Evolutionary conservation across 2,329 filamentous ascomycete species (phyloP), one percentile per base, ranked within the genome.

Genomic region (Chrysoporthe cubensis): DNA sequence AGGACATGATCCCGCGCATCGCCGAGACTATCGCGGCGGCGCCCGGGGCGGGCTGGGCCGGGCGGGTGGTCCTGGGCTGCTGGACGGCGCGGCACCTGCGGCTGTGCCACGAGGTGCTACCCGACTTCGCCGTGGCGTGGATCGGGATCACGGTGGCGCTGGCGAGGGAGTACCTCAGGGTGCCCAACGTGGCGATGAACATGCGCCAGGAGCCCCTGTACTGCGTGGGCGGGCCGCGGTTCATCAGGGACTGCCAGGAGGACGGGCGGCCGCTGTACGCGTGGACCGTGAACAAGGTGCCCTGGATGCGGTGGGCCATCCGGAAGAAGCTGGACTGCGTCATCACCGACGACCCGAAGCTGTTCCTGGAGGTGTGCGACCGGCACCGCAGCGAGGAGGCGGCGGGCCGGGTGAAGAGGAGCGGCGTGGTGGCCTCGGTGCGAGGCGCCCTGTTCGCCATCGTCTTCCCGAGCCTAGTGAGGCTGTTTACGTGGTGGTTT

Each of bases 251-350:
- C 65, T 86, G 88, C 37, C 84, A 84, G 69, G 76, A 80, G 60
- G 80, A 82, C 1, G 80, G 83, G 18, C 85, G 91, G 32, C 84
- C 86, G 4, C 81, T 97, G 4, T 90, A 91, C 73, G 86, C 88
- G 0, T 98, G 95, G 95, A 97, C 94, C 0, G 91, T 97, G 62
- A 97, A 98, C 76, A 86, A 91, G 16, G 85, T 87, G 70, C 82
- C 84, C 62, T 87, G 88, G 79, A 97, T 98, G 94, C 85, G 88
- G 73, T 97, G 93, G 93, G 86, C 88, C 71, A 87, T 97, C 44
- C 78, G 83, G 40, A 80, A 86, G 54, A 73, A 73, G 37, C 80
- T 97, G 1, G 92, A 97, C 73, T 94, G 92, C 0, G 90, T 97
- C 4, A 89, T 97, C 64, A 97, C 94, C 0, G 94, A 97, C 75